Base-by-base conservation (phyloP, 1,284 basidiomycete genomes). In the Schizopora paradoxa region DNA sequence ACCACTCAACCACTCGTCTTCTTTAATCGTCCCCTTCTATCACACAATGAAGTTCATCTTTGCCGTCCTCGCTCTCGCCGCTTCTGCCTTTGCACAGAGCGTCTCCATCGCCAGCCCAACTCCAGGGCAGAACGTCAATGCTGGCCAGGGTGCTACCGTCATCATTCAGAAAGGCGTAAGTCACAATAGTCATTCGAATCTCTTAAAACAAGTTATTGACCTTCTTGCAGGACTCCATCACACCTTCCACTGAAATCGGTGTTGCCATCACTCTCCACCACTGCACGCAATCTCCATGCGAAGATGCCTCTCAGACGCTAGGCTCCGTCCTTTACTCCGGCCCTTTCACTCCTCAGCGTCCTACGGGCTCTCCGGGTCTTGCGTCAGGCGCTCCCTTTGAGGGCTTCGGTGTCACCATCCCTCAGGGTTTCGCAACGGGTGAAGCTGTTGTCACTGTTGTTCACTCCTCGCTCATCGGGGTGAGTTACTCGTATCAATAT, bases 351-450 rank as follows among this genome's bases (percentile, higher is more conserved):
- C 74, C 74, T 0, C 35, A 64, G 47, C 61, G 61, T 48, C 58
- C 57, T 11, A 37, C 59, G n/a, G n/a, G n/a, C n/a, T n/a, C n/a
- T n/a, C 42, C 51, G 19, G 51, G 48, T 21, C 43, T 55, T 13
- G 27, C 35, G 2, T 23, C 41, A 39, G 63, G 65, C 49, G 68
- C 67, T 13, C 71, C 71, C n/a, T 63, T 70, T 56, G 64, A 76
- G 57, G 76, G 76, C 56, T 74, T 76, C 51, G 69, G 69, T 4
- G 62, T 77, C n/a, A 59, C 56, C 3, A 56, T 77, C 22, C 74
- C 74, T 0, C 18, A 55, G 4, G 37, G 38, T 23, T 48, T 64
- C 33, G 40, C 51, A 27, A 50, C 59, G 14, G 61, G 69, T 11
- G 43, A 46, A 10, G 67, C 66, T 6, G 63, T 64, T 50, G 56